Base-by-base conservation (phyloP, 148 eudicot genomes). In the Rhododendron vialii region DNA sequence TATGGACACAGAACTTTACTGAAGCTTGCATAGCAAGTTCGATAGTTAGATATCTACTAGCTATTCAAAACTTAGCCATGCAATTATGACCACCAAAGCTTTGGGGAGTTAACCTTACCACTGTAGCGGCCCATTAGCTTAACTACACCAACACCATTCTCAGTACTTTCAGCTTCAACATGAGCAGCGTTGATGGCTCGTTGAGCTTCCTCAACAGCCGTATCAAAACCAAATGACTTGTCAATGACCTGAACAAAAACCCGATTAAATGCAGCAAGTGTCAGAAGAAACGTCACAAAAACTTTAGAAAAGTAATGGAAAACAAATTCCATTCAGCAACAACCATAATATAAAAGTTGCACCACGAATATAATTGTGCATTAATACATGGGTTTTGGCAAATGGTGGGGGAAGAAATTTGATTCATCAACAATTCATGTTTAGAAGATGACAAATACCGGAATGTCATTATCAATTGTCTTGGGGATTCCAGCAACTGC, bases 191-290 rank as follows among this genome's bases (percentile, higher is more conserved):
- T 94, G 78, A 96, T 96, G 88, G 99, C 99, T 84, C 99, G 94
- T 85, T 96, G 99, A 85, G 99, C 98, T 89, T 96, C 99, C 91
- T 96, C 99, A 85, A 96, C 99, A 86, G 99, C 99, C 87, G 98
- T 93, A 90, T 96, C 99, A 92, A 96, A 96, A 78, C 99, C 99
- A 89, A 96, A 96, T 78, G 98, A 96, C 92, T 84, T 96, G 91
- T 96, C 99, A 90, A 96, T 95, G 81, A 95, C 96, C 99, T 96
- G 91, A 63, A 86, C 51, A 83, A 88, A 57, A 87, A 87, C 5
- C 83, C 41, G 36, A 41, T 15, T 84, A 81, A 78, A 59, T 59
- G 38, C 78, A 57, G 73, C 26, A 83, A 48, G 26, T 28, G 48
- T 76, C 22, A 50, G 43, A 80, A 47, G n/a, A 13, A 3, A 20